Evolutionary conservation across 2,329 filamentous ascomycete species (phyloP), one percentile per base, ranked within the genome.

Genomic region (Ceratocystis lukuohia): DNA sequence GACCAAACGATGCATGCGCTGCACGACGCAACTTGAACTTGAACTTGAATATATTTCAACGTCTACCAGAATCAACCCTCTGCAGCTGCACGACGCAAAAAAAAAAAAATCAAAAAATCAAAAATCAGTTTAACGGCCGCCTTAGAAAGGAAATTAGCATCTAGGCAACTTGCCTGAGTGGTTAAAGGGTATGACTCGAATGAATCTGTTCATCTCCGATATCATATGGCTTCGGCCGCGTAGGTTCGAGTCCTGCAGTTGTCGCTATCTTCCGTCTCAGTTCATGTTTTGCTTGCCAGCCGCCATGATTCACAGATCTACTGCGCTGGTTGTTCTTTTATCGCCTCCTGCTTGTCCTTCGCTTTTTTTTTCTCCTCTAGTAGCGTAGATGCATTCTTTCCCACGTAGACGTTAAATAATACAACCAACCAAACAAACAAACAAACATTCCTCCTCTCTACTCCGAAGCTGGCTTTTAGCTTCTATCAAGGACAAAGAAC

Each of bases 141-240:
- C 0, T 1, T 3, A 7, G 1, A n/a, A 25, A 37, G 12, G 15
- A 59, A 59, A 59, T 25, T 33, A 59, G 28, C 15, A 59, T 5
- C 22, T 45, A 61, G 66, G 66, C 66, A 65, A 65, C 66, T 56
- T 62, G 62, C 62, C 66, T 67, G 66, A 65, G 62, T 67, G 66
- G 66, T 65, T 67, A 67, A 67, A 65, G 66, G 62, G 66, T 62
- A 65, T 67, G 62, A 67, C 50, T 67, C 66, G 66, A 67, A 67
- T 65, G 66, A 46, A 56, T 46, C 62, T 30, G 22, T 46, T 59
- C 53, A 65, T 48, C 17, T 44, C 56, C 44, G 62, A 30, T 57
- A 67, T 65, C 62, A 65, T 67, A 67, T 67, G 66, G 37, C 62
- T 65, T 65, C 62, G 66, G 62, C 33, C 62, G 66, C 62, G 57